Base-by-base conservation (phyloP, 2,329 filamentous ascomycete genomes). In the Rhynchosporium agropyri region DNA sequence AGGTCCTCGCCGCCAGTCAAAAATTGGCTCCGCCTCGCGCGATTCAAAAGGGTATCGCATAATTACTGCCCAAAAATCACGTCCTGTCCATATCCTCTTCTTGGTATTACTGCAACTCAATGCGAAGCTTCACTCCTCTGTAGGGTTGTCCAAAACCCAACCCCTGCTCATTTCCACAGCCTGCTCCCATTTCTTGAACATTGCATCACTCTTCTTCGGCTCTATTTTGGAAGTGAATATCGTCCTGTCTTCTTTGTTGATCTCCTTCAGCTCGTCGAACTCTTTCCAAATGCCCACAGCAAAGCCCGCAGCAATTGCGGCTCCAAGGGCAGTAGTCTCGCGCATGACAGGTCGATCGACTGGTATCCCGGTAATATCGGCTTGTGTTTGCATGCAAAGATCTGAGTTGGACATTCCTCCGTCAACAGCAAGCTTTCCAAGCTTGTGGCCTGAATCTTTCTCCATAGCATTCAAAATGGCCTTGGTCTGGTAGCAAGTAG, bases 281-380 rank as follows among this genome's bases (percentile, higher is more conserved):
- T 84, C 83, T 71, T 89, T 85, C 89, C 90, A 94, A 10, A 92
- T 81, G 54, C 82, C 86, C 5, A 89, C 84, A 3, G 89, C 90
- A 68, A 93, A 85, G n/a, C 89, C 91, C 28, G 91, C 90, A 6
- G 91, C 90, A 65, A 94, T 92, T 49, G 90, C 91, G 36, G 91
- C 90, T 38, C 90, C 91, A 3, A 94, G 81, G 0, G 90, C 89
- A 3, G 91, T 95, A 2, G 90, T 93, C 77, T 95, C 91, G 66
- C 89, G 86, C 91, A 95, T 94, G 60, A 84, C 82, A 3, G 91
- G 90, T 45, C 91, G 85, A 74, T 90, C 85, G 66, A 94, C 88
- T 49, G 89, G 88, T 68, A 94, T 92, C 59, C 88, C 86, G 70
- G 91, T 91, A 51, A 94, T 83, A 76, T 94, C 88, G 67, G 90